Base-by-base conservation (phyloP, 2,329 filamentous ascomycete species). In the Cladophialophora bantiana region DNA sequence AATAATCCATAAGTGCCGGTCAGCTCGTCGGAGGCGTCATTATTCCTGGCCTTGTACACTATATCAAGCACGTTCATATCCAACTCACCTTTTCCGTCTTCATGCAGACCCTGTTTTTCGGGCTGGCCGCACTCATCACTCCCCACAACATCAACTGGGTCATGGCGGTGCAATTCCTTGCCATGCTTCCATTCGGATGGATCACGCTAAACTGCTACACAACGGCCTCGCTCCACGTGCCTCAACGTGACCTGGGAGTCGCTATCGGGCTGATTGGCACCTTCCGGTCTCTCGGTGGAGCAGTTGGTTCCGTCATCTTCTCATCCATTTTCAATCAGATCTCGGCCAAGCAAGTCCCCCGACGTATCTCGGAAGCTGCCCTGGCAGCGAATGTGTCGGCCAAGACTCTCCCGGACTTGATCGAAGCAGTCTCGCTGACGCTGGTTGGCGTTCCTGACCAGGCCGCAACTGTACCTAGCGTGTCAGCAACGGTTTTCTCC, bases 21-120 rank as follows among this genome's bases (percentile, higher is more conserved):
- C 67, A 68, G 56, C 67, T 68, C 10, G 64, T 68, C 18, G 67
- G 67, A 18, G 67, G 67, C 20, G 67, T 68, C 13, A 64, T 68
- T 50, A 66, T 68, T 36, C 67, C 67, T 4, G 67, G 50, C 7
- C 42, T 68, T 26, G 64, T 68, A 3, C 67, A 68, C 34, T 68
- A 66, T 38, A 68, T 68, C 67, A 68, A 68, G 61, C 45, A 66
- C 42, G 67, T 68, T 2, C 67, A 68, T 31, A 63, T 59, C 18
- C 67, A 68, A 48, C 55, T 68, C 40, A 64, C 67, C 59, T 66
- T 68, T 42, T 68, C 67, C 1, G 67, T 68, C 42, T 66, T 68
- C 52, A 68, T 68, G 67, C 67, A 68, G 18, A 68, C 67, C 3
- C 52, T 68, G 5, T 68, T 68, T 52, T 68, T 68, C 52, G 67